Base-by-base conservation (phyloP, 257 asterid species). In the Linaria vulgaris region DNA sequence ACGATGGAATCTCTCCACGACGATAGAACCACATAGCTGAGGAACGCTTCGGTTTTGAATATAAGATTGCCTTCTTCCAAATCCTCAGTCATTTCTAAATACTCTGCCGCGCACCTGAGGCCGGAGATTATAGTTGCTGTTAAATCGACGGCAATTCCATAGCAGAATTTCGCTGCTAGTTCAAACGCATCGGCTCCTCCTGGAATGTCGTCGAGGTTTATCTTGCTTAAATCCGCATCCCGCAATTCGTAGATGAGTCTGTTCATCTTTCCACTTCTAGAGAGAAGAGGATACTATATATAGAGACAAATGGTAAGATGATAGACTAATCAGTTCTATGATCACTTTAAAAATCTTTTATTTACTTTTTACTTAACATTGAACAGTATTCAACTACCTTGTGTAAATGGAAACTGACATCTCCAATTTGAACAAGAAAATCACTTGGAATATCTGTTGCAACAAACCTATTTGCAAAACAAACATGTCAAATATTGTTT, bases 41-140 rank as follows among this genome's bases (percentile, higher is more conserved):
- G 94, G 16, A 92, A 92, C 50, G 99, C 97, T 66, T 89, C 99
- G 4, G 97, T 89, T 72, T 92, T 89, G 87, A 92, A 92, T 66
- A 92, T 89, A 0, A 92, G 87, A 59, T 92, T 92, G 61, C 99
- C 97, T 79, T 92, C 97, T 61, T 89, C 99, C 48, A 92, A 76
- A 69, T 92, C 99, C 79, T 92, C 99, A 0, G 99, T 92, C 99
- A 92, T 89, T 73, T 92, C 99, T 9, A 92, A 73, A 62, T 85
- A 89, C 79, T 92, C 99, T 0, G 99, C 97, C 3, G 96, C 91
- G 67, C 99, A 89, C 75, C 97, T 73, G 11, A 92, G 78, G 51
- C 99, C 96, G 24, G 99, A 92, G 66, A 92, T 87, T 64, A 83
- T 87, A 10, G 82, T 79, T 1, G 97, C 97, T 2, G 91, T 74